Base-by-base conservation (phyloP, 202 grass and related monocot genomes). In the Zoysia matrella region DNA sequence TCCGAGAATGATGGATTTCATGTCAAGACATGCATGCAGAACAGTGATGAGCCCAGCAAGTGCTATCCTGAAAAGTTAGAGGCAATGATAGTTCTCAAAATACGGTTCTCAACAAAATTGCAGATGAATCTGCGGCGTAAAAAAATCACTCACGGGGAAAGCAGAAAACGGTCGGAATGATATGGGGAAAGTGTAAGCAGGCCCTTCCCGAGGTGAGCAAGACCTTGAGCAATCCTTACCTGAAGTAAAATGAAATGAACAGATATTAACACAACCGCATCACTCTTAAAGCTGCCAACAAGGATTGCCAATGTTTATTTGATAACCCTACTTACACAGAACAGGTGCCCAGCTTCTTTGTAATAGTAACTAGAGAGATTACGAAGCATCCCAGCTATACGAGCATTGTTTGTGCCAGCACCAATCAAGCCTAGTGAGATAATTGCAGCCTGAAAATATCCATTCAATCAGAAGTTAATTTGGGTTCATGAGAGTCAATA, bases 201-300 rank as follows among this genome's bases (percentile, higher is more conserved):
- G 62, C 92, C 92, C 80, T 94, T 94, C 46, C 92, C 92, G 7
- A 91, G 54, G 72, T 94, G 91, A 74, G 88, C 91, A 76, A 91
- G 83, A 75, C 91, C 88, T 87, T 94, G 91, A 71, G 88, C 91
- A 79, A 94, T 91, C 61, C 91, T 91, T 36, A 94, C 91, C 91
- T 94, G 83, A 76, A 82, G 41, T 55, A 49, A 85, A 61, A 75
- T 79, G 8, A 73, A 51, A 85, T 30, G 12, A 16, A 16, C 54
- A 39, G 42, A 52, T 53, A 51, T 71, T 77, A 7, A 74, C 40
- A 74, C 47, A 43, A 12, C 7, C 7, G 2, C 2, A 47, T 6
- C 3, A 42, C 4, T 15, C 15, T 44, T 51, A 49, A 61, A 46
- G 43, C 15, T 47, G 65, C 7, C 43, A 70, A 70, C 18, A 48